These are phyloP conservation scores for Salvia sclarea DNA, from an alignment of 305 asterid genomes.

Conservation along the genomic window DNA sequence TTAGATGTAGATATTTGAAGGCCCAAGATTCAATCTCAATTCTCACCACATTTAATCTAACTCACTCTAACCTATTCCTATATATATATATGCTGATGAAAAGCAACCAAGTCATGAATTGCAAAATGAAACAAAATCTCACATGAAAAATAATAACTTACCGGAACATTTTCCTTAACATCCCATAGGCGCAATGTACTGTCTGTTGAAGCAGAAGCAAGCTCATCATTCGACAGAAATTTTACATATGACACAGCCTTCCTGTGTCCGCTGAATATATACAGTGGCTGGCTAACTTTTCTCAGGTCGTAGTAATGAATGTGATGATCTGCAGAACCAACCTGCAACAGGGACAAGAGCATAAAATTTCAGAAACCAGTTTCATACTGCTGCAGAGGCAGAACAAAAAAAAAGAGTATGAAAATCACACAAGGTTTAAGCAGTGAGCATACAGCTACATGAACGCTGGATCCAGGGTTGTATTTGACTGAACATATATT, in stretches of 20 bases:
- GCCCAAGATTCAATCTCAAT: too few relatives aligned
- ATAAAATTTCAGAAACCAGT: constrained; percentile 21
- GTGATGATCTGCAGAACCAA: constrained; percentile 94
- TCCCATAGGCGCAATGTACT: constrained; percentile 90
- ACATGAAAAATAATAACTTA: constrained; percentile 36
- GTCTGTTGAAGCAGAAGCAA: constrained; percentile 94
- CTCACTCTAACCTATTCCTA: too few relatives aligned
- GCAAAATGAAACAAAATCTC: neutral
- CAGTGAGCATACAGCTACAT: constrained; percentile 61
- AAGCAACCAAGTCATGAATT: neutral
- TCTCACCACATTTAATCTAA: too few relatives aligned
- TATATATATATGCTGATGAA: constrained; percentile 9
- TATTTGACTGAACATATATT: constrained; percentile 88
- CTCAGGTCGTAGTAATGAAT: constrained; percentile 88
- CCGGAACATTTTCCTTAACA: constrained; percentile 66
- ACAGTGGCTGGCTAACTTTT: constrained; percentile 62
- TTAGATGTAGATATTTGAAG: too few relatives aligned
- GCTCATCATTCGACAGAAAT: constrained; percentile 71
- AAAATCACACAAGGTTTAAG: constrained; percentile 6
- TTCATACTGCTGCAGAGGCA: constrained; percentile 8
- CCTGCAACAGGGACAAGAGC: constrained; percentile 46
- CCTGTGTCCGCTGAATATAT: constrained; percentile 73
- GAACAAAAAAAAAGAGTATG: constrained; percentile 13
- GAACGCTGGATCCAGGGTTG: constrained; percentile 81
- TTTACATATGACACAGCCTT: constrained; percentile 89